Evolutionary conservation across 768 basidiomycete genomes (phyloP), one percentile per base, ranked within the genome.

Genomic region (Phlebiopsis flavidoalba): DNA sequence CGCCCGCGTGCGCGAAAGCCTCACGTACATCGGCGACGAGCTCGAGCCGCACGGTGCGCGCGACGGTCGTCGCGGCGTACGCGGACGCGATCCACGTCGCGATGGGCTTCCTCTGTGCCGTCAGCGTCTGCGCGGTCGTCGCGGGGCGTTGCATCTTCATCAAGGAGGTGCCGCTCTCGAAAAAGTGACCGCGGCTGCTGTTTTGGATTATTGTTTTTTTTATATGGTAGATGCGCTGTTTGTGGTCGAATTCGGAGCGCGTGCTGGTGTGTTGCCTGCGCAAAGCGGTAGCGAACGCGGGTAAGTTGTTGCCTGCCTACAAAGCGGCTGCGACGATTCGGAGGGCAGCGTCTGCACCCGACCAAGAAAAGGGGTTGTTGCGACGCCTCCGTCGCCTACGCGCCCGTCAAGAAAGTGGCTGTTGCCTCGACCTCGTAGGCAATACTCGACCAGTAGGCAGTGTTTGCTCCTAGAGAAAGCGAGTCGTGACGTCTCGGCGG

Each of bases 71-170:
- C 19, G 49, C 21, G 33, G 66, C 72, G 12, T 74, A 74, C 60
- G 77, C 69, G 15, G 71, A 76, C 31, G 82, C 83, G 0, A 71
- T 83, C 14, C 78, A 79, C 51, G 74, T 71, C 6, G 74, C 82
- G 1, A 75, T 86, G 63, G 76, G 73, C 67, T 82, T 85, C 67
- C 74, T 77, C 0, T 74, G 78, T 12, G 67, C 64, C 5, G 69
- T 83, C 70, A 77, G 78, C 2, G 70, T 67, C 1, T 72, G 73
- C 43, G 75, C 79, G 0, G 65, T 81, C 10, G n/a, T 82, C 8
- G 73, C 78, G 0, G 78, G 82, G 1, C 54, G 78, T n/a, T n/a
- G n/a, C n/a, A n/a, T n/a, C 5, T 85, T 82, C 60, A 82, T 87
- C 46, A 81, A 77, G 57, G 84, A 84, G 66, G 82, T 79, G 66